Evolutionary conservation across 345 rosid genomes (phyloP).

Genomic region (Melaleuca alternifolia): DNA sequence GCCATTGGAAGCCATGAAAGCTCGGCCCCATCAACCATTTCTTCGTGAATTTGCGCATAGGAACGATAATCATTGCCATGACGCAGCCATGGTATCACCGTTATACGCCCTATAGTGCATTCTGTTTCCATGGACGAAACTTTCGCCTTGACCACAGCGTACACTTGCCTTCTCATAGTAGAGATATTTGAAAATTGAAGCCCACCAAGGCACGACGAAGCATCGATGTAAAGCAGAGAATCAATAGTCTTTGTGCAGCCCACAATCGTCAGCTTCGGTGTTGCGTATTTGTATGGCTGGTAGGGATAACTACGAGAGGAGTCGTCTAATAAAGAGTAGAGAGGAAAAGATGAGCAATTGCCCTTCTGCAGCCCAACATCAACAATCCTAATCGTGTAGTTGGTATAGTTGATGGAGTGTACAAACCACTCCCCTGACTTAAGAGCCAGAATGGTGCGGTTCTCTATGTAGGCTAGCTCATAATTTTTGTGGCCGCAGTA

Average conservation of each 20-base stretch:
- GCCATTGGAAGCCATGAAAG: no score
- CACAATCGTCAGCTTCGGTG: background rate
- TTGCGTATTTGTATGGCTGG: no score
- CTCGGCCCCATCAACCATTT: no score
- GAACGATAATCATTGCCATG: no score
- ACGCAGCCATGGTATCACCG: no score
- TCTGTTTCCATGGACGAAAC: no score
- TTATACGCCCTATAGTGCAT: no score
- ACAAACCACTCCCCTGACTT: background rate
- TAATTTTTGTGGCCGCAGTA: background rate
- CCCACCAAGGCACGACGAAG: background rate
- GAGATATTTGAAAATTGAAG: no score
- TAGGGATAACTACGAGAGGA: no score
- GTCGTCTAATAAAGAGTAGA: background rate
- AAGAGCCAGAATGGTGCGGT: background rate
- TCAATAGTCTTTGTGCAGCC: background rate
- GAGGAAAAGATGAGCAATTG: background rate
- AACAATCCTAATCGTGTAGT: background rate
- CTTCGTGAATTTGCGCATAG: background rate
- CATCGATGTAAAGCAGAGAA: background rate
- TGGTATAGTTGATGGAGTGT: background rate
- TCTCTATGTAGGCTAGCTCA: background rate
- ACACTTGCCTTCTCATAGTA: no score
- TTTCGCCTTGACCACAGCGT: no score
- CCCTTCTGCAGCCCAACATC: background rate